A percentile compares a stretch with the other conserved stretches of the same genome.
Conservation (phyloP, 2,329 filamentous ascomycete genomes). For the Camillea tinctor region DNA sequence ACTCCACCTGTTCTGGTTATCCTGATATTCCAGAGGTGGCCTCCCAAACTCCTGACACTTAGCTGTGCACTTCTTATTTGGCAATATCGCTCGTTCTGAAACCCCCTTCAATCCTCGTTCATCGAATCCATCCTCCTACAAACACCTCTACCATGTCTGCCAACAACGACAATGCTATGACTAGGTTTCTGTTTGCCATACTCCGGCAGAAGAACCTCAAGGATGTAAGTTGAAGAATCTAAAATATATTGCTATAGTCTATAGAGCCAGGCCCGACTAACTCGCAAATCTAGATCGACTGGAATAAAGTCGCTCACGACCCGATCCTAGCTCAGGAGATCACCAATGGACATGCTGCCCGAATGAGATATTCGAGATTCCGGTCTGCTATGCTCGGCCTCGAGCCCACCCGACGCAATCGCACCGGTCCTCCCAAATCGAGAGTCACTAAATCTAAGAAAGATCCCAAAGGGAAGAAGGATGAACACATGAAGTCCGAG, state of each 20-base stretch:
- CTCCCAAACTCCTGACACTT: slow-evolving; percentile 20
- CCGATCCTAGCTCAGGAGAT: slow-evolving; percentile 54
- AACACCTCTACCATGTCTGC: slow-evolving; percentile 45
- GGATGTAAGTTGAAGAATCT: slow-evolving; percentile 48
- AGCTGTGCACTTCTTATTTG: slow-evolving; percentile 31
- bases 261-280: slow-evolving; percentile 12
- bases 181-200: slow-evolving; percentile 59
- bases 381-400: slow-evolving; percentile 45
- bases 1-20: slow-evolving; percentile 31
- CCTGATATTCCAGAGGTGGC: slow-evolving; percentile 17
- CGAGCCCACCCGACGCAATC: slow-evolving; percentile 48
- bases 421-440: slow-evolving; percentile 39
- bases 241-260: neutral
- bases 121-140: slow-evolving; percentile 6
- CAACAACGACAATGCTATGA: slow-evolving; percentile 56
- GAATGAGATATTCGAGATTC: slow-evolving; percentile 60
- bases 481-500: slow-evolving; percentile 42
- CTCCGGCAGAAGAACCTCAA: slow-evolving; percentile 59
- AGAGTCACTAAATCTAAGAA: slow-evolving; percentile 47
- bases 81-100: slow-evolving; percentile 16
- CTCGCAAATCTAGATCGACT: slow-evolving; percentile 51
- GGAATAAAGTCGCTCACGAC: slow-evolving; percentile 55
- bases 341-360: slow-evolving; percentile 59
- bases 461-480: slow-evolving; percentile 38
- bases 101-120: slow-evolving; percentile 1